A percentile compares a stretch with the other conserved stretches of the same genome.
Evolutionary conservation across 331 rosid genomes (phyloP).

Genomic region (Pyrus hybrid): DNA sequence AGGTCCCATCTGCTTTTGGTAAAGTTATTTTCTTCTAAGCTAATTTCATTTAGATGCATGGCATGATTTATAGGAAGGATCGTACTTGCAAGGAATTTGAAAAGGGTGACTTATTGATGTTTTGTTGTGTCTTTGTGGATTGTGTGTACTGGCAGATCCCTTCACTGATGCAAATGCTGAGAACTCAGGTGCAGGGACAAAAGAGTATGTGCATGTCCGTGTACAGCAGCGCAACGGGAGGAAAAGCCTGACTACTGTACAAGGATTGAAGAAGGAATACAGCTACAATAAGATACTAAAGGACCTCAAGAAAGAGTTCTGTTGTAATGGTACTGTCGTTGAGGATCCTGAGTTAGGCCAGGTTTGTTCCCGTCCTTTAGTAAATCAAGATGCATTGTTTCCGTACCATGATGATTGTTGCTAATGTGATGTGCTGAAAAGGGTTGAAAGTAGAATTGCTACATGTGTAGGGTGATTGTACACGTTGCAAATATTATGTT

Average conservation of each 20-base stretch:
- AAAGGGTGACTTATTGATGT: neutral
- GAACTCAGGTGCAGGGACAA: constrained; percentile 43
- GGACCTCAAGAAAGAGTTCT: constrained; percentile 46
- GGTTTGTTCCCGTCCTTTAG: constrained; percentile 9
- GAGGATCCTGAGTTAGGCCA: constrained; percentile 51
- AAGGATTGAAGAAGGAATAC: constrained; percentile 46
- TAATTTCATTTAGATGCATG: too few relatives aligned
- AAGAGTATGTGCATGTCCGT: constrained; percentile 43
- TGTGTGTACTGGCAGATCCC: constrained; percentile 23
- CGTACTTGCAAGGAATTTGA: neutral
- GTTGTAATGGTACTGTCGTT: constrained; percentile 47
- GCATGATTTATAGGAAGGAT: neutral
- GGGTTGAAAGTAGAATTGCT: neutral
- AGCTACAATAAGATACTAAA: constrained; percentile 49
- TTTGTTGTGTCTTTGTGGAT: neutral
- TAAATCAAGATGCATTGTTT: neutral
- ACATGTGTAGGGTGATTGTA: neutral
- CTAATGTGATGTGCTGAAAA: neutral
- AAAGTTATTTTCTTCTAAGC: neutral
- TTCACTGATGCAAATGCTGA: constrained; percentile 52
- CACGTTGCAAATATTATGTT: neutral
- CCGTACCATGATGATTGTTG: neutral
- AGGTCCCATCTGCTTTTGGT: constrained; percentile 45
- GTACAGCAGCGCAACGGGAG: constrained; percentile 45
- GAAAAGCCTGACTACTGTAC: constrained; percentile 43